Evolutionary conservation across 495 filamentous ascomycete genomes (phyloP).

Genomic region (Lasiosphaeria ovina): DNA sequence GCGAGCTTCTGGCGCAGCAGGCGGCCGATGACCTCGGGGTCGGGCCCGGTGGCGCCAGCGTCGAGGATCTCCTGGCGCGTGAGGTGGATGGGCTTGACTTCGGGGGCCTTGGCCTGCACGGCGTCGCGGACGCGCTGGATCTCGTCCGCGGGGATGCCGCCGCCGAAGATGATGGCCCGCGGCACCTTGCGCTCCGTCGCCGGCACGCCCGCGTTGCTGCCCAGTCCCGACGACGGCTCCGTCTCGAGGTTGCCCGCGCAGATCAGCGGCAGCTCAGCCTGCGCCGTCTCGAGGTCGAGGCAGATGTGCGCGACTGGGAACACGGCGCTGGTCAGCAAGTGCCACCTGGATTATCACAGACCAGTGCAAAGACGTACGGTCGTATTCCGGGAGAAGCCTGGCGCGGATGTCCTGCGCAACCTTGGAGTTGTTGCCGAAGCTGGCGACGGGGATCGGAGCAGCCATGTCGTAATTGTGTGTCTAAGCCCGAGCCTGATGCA

Average conservation of each 20-base stretch:
- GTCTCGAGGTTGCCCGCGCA: slow-evolving; percentile 17
- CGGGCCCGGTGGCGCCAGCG: slow-evolving; percentile 21
- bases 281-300: slow-evolving; percentile 17
- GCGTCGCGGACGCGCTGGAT: slow-evolving; percentile 16
- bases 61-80: slow-evolving; percentile 23
- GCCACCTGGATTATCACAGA: no score
- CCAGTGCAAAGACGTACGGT: slow-evolving; percentile 17
- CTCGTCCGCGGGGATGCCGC: slow-evolving; percentile 24
- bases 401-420: slow-evolving; percentile 21
- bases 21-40: slow-evolving; percentile 21
- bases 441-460: slow-evolving; percentile 26
- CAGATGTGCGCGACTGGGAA: slow-evolving; percentile 29
- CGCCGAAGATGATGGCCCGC: slow-evolving; percentile 30
- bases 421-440: slow-evolving; percentile 25
- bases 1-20: slow-evolving; percentile 27
- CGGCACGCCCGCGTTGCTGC: slow-evolving; percentile 23
- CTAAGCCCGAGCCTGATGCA: background rate
- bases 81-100: slow-evolving; percentile 19
- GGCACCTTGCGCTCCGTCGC: slow-evolving; percentile 22
- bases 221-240: slow-evolving; percentile 15
- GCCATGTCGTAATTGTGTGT: slow-evolving; percentile 10
- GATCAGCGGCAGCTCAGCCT: slow-evolving; percentile 26
- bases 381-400: slow-evolving; percentile 30
- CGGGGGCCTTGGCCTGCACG: slow-evolving; percentile 16
- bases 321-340: background rate